A percentile compares a stretch with the other conserved stretches of the same genome.
Conservation (phyloP, 331 rosid genomes). For the Erythrophleum ivorense region DNA sequence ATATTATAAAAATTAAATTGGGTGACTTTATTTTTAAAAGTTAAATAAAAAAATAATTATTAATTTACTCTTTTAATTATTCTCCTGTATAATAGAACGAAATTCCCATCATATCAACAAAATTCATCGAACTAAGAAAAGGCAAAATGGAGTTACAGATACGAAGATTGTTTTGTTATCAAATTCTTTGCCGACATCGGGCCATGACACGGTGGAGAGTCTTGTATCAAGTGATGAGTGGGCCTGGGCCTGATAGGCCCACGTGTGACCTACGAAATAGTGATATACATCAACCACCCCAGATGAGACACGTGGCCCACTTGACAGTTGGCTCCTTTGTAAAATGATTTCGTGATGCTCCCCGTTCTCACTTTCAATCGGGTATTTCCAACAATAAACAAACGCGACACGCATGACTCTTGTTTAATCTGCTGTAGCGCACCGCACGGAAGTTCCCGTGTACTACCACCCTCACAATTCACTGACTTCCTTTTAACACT, state of each 20-base stretch:
- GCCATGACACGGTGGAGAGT: neutral
- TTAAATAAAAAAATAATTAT: no score
- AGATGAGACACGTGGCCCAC: constrained; percentile 30
- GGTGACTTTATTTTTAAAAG: no score
- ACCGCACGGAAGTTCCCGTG: neutral
- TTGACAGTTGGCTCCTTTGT: neutral
- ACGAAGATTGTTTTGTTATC: neutral
- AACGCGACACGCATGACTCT: neutral
- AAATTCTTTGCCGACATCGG: constrained; percentile 32
- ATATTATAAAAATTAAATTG: no score
- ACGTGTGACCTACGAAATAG: neutral
- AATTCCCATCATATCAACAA: no score
- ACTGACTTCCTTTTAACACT: no score
- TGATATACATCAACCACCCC: neutral
- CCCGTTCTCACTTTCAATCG: neutral
- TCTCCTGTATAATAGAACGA: no score
- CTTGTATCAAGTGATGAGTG: neutral
- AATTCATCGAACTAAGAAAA: no score
- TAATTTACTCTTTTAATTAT: no score
- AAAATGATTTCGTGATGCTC: neutral
- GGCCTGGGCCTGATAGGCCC: neutral
- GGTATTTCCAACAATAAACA: neutral
- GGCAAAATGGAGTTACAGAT: no score
- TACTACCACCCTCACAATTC: neutral
- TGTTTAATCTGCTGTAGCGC: constrained; percentile 15